A percentile compares a stretch with the other conserved stretches of the same genome.
These are phyloP conservation scores for Neurospora sp. DNA, from an alignment of 495 filamentous ascomycete genomes.

Conservation along the genomic window DNA sequence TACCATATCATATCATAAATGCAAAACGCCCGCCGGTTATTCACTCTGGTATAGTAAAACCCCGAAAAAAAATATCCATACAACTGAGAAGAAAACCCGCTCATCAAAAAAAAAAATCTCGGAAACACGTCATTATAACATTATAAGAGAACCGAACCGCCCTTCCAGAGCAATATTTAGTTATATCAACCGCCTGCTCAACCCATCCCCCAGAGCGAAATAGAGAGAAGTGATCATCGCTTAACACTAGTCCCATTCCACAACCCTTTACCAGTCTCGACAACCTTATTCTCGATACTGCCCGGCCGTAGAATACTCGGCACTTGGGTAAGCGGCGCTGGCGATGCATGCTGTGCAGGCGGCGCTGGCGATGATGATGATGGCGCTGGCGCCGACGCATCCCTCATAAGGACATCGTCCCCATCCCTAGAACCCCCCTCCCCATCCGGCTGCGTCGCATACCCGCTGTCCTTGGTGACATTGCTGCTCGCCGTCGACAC, in stretches of 20 bases:
- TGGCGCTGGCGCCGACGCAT: constrained; percentile 14
- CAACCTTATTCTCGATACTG: constrained; percentile 19
- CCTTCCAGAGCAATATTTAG: background rate
- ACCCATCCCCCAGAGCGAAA: too few relatives aligned
- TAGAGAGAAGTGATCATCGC: constrained; percentile 3
- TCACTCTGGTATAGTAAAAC: background rate
- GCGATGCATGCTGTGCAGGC: background rate
- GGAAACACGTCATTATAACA: background rate
- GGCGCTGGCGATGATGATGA: background rate
- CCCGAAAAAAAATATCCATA: background rate
- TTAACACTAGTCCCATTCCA: constrained; percentile 18
- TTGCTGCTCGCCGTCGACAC: constrained; percentile 14
- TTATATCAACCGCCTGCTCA: background rate
- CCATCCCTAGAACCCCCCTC: constrained; percentile 5
- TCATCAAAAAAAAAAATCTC: background rate
- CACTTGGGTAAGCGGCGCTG: background rate
- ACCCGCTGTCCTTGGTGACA: constrained; percentile 29
- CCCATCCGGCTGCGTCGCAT: constrained; percentile 22
- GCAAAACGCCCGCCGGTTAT: background rate
- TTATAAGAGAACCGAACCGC: background rate
- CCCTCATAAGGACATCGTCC: constrained; percentile 29
- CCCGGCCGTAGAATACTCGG: constrained; percentile 23
- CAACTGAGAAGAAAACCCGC: background rate
- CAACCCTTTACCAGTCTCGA: constrained; percentile 24
- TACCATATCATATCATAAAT: background rate